A percentile compares a stretch with the other conserved stretches of the same genome.
These are phyloP conservation scores for Biscogniauxia mediterranea DNA, from an alignment of 2,329 filamentous ascomycete species.

Conservation along the genomic window DNA sequence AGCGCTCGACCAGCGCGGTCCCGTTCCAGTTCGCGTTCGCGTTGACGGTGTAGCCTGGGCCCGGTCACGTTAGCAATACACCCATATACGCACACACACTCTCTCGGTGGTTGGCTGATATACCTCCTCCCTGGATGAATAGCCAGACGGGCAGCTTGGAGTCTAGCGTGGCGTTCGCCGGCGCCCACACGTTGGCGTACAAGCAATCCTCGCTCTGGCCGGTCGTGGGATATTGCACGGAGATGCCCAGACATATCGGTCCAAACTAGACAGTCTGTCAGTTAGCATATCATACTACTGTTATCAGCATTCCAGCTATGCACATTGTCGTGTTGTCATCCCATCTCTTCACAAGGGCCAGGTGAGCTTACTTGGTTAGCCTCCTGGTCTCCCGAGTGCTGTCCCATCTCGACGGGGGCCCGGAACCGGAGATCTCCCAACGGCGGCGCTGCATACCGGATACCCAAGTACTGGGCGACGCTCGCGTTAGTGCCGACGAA, in stretches of 20 bases:
- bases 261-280: conserved; percentile 37
- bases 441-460: conserved; percentile 54
- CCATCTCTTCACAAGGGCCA: too few species aligned
- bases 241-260: conserved; percentile 44
- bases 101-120: too few species aligned
- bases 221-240: conserved; percentile 29
- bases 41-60: conserved; percentile 44
- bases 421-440: conserved; percentile 49
- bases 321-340: neutral
- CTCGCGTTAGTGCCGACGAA: conserved; percentile 31
- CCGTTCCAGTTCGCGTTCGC: conserved; percentile 54
- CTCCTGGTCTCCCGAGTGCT: conserved; percentile 33
- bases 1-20: conserved; percentile 43
- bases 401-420: conserved; percentile 45
- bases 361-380: conserved; percentile 31
- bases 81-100: neutral
- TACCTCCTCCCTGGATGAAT: conserved; percentile 43
- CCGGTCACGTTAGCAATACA: neutral
- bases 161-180: conserved; percentile 35
- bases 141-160: conserved; percentile 53
- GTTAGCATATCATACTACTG: neutral
- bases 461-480: conserved; percentile 46
- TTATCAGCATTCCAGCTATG: too few species aligned
- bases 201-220: conserved; percentile 42
- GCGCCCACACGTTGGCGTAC: conserved; percentile 45